Evolutionary conservation across 768 basidiomycete genomes (phyloP), one percentile per base, ranked within the genome.

Genomic region (Mycena sanguinolenta): DNA sequence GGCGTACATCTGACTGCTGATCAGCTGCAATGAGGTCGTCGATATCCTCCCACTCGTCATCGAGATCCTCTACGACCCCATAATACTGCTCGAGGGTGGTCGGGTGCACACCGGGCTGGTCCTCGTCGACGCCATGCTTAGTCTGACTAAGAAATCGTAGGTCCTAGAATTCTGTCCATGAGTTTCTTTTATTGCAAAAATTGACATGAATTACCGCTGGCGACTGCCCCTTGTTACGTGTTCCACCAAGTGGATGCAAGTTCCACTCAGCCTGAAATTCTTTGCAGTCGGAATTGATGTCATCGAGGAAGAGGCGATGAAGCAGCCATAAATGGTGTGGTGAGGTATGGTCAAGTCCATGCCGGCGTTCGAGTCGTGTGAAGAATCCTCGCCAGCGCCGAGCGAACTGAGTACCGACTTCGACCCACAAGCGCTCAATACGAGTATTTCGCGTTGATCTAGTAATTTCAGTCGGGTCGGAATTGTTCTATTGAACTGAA

Each of bases 1-100:
- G 60, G 12, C 60, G 46, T 16, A 62, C 34, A 46, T 62, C 39
- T 16, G 1, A 12, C 10, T 1, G 16, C 38, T 66, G 65, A 44
- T 67, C 65, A 12, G n/a, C 65, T 4, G 57, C 57, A 59, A 67
- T 67, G n/a, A 30, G 17, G 6, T 57, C 54, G 12, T 42, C 39
- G 12, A 42, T 16, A 16, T 42, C 19, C 14, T 42, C 39, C 39
- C 39, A 42, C 39, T 42, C 39, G 17, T 42, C 39, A 16, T 42
- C 39, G 14, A 2, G 39, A 16, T 42, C 39, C 39, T 42, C 39
- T 10, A 5, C 5, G 19, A 16, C 12, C 13, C 39, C 39, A 42
- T 42, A 42, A 19, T 16, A 42, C 19, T 42, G 16, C 39, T 42
- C 39, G 1, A 42, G 39, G 19, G 17, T 42, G 39, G 13, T 19